Conservation (phyloP, 306 rosid genomes). For the Lupinus albus region DNA sequence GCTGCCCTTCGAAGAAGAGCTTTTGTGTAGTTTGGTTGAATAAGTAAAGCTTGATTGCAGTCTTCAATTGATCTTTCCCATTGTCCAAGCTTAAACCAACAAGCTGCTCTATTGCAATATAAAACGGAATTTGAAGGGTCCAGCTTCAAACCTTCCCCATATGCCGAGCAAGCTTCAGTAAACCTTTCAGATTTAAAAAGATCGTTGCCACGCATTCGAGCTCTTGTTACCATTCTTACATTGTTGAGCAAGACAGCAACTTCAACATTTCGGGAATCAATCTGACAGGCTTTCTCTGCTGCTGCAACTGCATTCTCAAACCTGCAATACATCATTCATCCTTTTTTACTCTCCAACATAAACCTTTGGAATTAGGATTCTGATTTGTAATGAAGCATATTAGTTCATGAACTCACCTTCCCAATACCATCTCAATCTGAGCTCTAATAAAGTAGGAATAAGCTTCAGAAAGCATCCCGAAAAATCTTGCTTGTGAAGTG, state of each 20-base stretch:
- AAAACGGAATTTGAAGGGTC: conserved; percentile 85
- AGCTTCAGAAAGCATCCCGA: conserved; percentile 88
- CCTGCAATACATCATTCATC: conserved; percentile 86
- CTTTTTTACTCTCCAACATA: conserved; percentile 58
- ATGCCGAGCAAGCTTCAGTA: conserved; percentile 88
- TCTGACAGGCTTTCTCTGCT: conserved; percentile 75
- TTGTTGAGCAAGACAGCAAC: conserved; percentile 66
- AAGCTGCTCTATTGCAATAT: conserved; percentile 92
- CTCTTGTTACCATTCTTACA: conserved; percentile 80
- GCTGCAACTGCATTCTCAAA: conserved; percentile 88
- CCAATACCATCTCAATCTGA: conserved; percentile 84
- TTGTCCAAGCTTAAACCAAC: conserved; percentile 91
- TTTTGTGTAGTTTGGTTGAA: conserved; percentile 80
- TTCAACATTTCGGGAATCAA: conserved; percentile 75
- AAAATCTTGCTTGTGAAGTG: conserved; percentile 56
- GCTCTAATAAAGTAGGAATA: conserved; percentile 68
- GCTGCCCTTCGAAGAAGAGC: conserved; percentile 98
- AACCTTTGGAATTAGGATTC: conserved; percentile 36
- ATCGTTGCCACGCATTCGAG: conserved; percentile 87
- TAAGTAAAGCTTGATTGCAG: conserved; percentile 74
- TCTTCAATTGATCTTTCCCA: conserved; percentile 91
- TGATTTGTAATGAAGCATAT: conserved; percentile 42
- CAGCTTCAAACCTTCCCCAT: conserved; percentile 83
- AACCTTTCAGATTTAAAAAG: conserved; percentile 91
- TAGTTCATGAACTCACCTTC: conserved; percentile 74